Conservation (phyloP, 352 stramenopile species). For the Globisporangium megalacanthum region DNA sequence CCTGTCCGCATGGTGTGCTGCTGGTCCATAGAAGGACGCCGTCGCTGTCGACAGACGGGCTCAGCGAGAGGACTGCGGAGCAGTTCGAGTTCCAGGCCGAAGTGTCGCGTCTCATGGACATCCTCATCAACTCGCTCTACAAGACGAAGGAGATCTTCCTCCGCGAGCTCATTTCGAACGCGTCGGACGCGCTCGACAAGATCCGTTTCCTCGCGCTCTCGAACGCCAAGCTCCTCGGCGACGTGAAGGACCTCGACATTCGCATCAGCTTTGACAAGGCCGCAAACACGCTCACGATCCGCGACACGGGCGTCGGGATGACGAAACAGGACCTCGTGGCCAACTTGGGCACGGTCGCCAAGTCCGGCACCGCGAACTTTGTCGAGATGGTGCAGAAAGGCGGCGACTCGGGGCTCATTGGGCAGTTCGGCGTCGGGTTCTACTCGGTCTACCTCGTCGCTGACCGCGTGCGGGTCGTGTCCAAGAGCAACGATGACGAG, state of each 20-base stretch:
- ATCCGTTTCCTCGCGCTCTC: conserved; percentile 97
- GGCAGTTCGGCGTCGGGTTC: conserved; percentile 99
- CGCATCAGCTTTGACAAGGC: conserved; percentile 99
- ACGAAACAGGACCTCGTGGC: conserved; percentile 99
- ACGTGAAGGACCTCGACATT: conserved; percentile 98
- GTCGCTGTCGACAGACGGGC: conserved; percentile 35
- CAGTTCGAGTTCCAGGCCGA: conserved; percentile 95
- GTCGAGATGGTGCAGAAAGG: conserved; percentile 98
- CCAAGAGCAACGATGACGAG: conserved; percentile 99
- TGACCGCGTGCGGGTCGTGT: conserved; percentile 97
- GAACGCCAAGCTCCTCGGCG: conserved; percentile 93
- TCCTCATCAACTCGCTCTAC: conserved; percentile 99
- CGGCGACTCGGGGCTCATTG: conserved; percentile 99
- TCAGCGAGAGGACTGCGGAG: conserved; percentile 50
- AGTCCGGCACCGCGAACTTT: conserved; percentile 99
- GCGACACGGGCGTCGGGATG: conserved; percentile 99
- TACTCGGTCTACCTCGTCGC: conserved; percentile 99
- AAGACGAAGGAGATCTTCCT: conserved; percentile 99
- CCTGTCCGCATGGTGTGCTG: conserved; percentile 14
- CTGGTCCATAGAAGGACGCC: conserved; percentile 22
- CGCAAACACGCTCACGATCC: conserved; percentile 98
- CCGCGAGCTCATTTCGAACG: conserved; percentile 96
- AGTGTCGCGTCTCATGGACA: conserved; percentile 94
- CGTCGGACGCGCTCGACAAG: conserved; percentile 96
- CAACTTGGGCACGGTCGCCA: conserved; percentile 99